phyloP scores from a whole-genome alignment of 108 stramenopile species.

The Phaeodactylum tricornutum region DNA sequence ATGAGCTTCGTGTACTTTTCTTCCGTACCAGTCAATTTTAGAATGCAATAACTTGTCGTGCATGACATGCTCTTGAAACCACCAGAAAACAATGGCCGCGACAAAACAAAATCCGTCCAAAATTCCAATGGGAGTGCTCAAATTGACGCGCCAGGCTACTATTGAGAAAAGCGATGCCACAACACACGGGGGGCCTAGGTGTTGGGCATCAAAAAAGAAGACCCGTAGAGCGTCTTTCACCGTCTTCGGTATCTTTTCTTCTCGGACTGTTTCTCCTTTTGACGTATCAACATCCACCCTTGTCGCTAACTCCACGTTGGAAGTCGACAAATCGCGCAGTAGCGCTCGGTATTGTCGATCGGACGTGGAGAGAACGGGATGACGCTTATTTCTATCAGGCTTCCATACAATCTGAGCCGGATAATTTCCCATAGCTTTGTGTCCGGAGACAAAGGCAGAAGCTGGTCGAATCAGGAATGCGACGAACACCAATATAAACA shows the following conservation, averaged over 20 bases:
- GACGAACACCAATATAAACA: neutral
- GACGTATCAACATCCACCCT: neutral
- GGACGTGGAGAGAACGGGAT: neutral
- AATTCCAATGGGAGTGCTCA: slow-evolving; percentile 10
- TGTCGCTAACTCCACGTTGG: neutral
- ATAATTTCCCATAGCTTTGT: no score
- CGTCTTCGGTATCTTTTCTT: neutral
- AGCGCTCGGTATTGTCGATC: neutral
- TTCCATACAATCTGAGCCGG: neutral
- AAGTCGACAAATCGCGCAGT: neutral
- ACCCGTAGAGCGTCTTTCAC: slow-evolving; percentile 13
- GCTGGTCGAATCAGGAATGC: neutral
- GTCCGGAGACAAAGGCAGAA: no score
- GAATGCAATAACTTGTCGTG: slow-evolving; percentile 43
- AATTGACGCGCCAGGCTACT: slow-evolving; percentile 10
- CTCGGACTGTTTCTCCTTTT: neutral
- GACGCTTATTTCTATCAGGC: neutral
- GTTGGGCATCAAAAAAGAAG: slow-evolving; percentile 13
- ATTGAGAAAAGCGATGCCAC: slow-evolving; percentile 19
- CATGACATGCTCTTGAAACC: slow-evolving; percentile 53
- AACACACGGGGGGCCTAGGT: slow-evolving; percentile 25
- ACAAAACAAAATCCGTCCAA: slow-evolving; percentile 15
- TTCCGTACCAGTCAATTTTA: slow-evolving; percentile 50
- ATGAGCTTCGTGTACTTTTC: slow-evolving; percentile 44
- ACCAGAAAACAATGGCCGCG: slow-evolving; percentile 39